Base-by-base conservation (phyloP, 306 rosid genomes). In the Medicago arabica region DNA sequence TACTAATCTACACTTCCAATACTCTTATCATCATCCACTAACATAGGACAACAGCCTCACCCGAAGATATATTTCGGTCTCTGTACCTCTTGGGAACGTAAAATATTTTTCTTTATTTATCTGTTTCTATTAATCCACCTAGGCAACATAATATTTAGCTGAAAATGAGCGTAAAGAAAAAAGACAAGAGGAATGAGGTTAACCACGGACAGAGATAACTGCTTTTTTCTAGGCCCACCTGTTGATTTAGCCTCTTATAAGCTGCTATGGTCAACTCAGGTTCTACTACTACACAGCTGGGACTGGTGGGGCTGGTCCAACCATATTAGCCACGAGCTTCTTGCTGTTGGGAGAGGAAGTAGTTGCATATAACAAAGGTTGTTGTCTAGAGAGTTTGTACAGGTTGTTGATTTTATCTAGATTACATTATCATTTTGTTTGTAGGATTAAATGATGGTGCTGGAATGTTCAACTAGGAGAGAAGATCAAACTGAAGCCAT, bases 221-320 rank as follows among this genome's bases (percentile, higher is more conserved):
- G 40, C 39, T 19, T 66, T 43, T 19, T 17, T 66, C 5, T 66
- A 19, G 19, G 63, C 19, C 44, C 58, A 44, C 41, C 41, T 50
- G 75, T 43, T 69, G 80, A 71, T 68, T 51, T 72, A 19, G 75
- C 67, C 15, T 67, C 75, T 81, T 60, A 82, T 31, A 68, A 67
- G 75, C 31, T 51, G 58, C 55, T 69, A 77, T 78, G 57, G 9
- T 68, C 50, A 51, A 80, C 75, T 67, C 97, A 92, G 98, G 83
- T 94, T 94, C 88, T 88, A 72, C 89, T 91, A 91, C 89, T 90
- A 87, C 86, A 92, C 98, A 63, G 98, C 93, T 64, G 98, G 98
- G 75, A 88, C 90, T 60, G 98, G 98, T 47, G 98, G 98, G 70
- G 97, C 96, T 57, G 97, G 97, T 80, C 98, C 98, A 58, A 91